A percentile compares a stretch with the other conserved stretches of the same genome.
phyloP scores from a whole-genome alignment of 805 yeast species.

The Zygoascus bituminiphila region DNA sequence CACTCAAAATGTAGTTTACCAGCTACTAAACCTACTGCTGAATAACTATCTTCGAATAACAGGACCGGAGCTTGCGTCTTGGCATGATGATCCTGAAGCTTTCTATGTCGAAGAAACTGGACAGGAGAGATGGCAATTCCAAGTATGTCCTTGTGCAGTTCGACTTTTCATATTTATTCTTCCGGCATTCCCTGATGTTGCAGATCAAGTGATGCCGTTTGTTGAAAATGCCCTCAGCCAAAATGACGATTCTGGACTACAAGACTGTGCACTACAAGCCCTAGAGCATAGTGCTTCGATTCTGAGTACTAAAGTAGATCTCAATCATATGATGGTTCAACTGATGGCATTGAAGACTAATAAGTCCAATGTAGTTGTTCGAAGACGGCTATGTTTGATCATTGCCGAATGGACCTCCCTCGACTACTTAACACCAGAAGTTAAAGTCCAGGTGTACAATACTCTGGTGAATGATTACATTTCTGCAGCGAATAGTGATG shows the following conservation, averaged over 20 bases:
- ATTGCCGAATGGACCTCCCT: slow-evolving; percentile 71
- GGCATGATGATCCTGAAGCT: slow-evolving; percentile 87
- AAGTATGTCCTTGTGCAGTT: slow-evolving; percentile 80
- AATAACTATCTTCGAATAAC: slow-evolving; percentile 65
- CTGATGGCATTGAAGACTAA: slow-evolving; percentile 61
- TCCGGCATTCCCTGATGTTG: slow-evolving; percentile 35
- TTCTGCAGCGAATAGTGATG: slow-evolving; percentile 33
- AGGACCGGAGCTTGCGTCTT: slow-evolving; percentile 69
- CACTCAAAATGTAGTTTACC: slow-evolving; percentile 45
- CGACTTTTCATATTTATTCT: slow-evolving; percentile 72
- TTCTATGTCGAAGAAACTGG: slow-evolving; percentile 70
- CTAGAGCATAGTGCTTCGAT: slow-evolving; percentile 69
- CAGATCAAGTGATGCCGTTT: slow-evolving; percentile 33
- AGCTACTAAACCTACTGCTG: slow-evolving; percentile 59
- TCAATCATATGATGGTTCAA: slow-evolving; percentile 51
- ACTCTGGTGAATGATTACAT: background rate
- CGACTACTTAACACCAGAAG: slow-evolving; percentile 13
- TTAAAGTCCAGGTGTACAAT: background rate
- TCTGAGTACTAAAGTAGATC: slow-evolving; percentile 56
- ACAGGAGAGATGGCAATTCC: slow-evolving; percentile 56
- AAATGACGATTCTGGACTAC: slow-evolving; percentile 48
- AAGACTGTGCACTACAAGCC: slow-evolving; percentile 75
- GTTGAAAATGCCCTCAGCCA: slow-evolving; percentile 36
- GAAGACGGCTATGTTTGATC: slow-evolving; percentile 69
- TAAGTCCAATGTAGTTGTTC: slow-evolving; percentile 47